Percentiles rank a stretch among this genome's conserved stretches.
phyloP scores from a whole-genome alignment of 495 filamentous ascomycete species.

The Neurospora sp. region DNA sequence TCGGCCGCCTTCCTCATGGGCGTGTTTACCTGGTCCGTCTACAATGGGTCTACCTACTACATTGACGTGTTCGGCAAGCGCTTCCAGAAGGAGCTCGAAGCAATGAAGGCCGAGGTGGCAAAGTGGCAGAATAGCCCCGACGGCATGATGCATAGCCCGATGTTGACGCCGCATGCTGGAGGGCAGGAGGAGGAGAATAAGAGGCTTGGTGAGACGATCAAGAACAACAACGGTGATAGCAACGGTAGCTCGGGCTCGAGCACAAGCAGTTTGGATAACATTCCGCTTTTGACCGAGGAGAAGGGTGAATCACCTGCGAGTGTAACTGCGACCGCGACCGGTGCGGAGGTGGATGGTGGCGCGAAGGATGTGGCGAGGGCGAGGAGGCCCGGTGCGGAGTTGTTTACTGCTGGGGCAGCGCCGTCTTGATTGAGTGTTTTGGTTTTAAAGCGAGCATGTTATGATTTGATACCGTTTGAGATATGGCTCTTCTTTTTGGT shows the following conservation, averaged over 20 bases:
- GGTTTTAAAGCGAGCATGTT: not conserved
- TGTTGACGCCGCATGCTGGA: conserved; percentile 25
- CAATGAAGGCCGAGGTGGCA: conserved; percentile 76
- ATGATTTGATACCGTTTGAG: not conserved
- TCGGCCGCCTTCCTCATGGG: conserved; percentile 64
- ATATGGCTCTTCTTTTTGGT: not conserved
- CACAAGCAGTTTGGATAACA: conserved; percentile 38
- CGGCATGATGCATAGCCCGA: conserved; percentile 25
- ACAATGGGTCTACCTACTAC: conserved; percentile 94
- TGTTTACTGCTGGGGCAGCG: not conserved
- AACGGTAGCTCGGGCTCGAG: not conserved
- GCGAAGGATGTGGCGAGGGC: conserved; percentile 32
- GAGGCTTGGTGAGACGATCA: conserved; percentile 10
- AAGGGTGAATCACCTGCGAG: not conserved
- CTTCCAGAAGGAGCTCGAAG: conserved; percentile 93
- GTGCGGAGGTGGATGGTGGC: conserved; percentile 29
- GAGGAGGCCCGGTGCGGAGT: conserved; percentile 20
- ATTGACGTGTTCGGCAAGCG: conserved; percentile 95
- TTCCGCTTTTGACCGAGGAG: conserved; percentile 44
- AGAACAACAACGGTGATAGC: conserved; percentile 3
- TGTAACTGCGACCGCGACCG: conserved; percentile 23
- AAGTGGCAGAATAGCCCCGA: conserved; percentile 68
- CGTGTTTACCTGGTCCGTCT: conserved; percentile 83
- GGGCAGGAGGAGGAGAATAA: conserved; percentile 10
- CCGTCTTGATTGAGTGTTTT: not conserved